A percentile compares a stretch with the other conserved stretches of the same genome.
Evolutionary conservation across 192 early-diverging fungal species (phyloP).

Genomic region (Coemansia sp.): DNA sequence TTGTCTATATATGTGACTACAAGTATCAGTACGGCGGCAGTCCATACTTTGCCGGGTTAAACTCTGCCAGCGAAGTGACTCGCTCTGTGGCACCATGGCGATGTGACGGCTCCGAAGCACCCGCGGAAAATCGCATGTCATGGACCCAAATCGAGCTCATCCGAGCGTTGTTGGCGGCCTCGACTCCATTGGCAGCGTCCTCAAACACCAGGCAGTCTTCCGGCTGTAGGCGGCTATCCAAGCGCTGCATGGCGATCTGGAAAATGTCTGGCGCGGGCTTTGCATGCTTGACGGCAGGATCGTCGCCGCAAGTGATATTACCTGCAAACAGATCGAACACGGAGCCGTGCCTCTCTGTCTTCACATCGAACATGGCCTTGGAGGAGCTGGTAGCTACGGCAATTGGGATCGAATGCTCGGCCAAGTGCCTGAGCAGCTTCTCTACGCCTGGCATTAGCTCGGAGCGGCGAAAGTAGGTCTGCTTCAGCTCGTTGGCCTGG

Average conservation of each 20-base stretch:
- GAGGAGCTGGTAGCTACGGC: slow-evolving; percentile 80
- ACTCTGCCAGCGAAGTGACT: slow-evolving; percentile 62
- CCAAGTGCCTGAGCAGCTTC: slow-evolving; percentile 71
- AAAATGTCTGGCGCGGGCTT: slow-evolving; percentile 95
- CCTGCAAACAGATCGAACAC: slow-evolving; percentile 78
- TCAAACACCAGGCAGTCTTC: slow-evolving; percentile 89
- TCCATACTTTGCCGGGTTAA: slow-evolving; percentile 65
- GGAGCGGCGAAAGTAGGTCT: slow-evolving; percentile 59
- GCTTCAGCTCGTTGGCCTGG: slow-evolving; percentile 57
- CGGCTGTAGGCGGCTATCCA: slow-evolving; percentile 52
- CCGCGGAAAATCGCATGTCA: slow-evolving; percentile 62
- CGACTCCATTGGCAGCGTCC: slow-evolving; percentile 78
- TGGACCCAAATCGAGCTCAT: slow-evolving; percentile 91
- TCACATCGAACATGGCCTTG: slow-evolving; percentile 70
- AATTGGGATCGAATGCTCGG: slow-evolving; percentile 72
- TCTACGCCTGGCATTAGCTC: slow-evolving; percentile 66
- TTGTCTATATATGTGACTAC: slow-evolving; percentile 1
- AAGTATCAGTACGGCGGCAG: slow-evolving; percentile 53
- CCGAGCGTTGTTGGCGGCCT: slow-evolving; percentile 75
- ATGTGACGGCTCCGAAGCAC: slow-evolving; percentile 33
- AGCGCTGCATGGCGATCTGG: slow-evolving; percentile 62
- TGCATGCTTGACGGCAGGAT: slow-evolving; percentile 68
- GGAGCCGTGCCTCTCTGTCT: slow-evolving; percentile 62
- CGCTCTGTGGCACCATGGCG: slow-evolving; percentile 59
- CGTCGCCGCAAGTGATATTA: slow-evolving; percentile 84